Conservation (phyloP, 495 filamentous ascomycete genomes). For the Penicillium psychrofluorescens region DNA sequence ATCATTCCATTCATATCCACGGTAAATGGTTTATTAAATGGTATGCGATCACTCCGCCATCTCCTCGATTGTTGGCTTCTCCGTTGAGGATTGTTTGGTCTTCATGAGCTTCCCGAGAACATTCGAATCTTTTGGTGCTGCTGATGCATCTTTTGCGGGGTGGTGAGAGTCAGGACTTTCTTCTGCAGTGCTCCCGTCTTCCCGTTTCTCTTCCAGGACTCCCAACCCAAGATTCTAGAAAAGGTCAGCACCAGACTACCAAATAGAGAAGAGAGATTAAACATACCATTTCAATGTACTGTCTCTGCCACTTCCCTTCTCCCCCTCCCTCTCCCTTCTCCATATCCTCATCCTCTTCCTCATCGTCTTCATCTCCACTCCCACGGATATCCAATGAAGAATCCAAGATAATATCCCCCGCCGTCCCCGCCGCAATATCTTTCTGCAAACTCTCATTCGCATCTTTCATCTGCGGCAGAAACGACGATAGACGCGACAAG, state of each 20-base stretch:
- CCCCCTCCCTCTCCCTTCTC: conserved; percentile 11
- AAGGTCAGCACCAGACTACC: not conserved
- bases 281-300: conserved; percentile 49
- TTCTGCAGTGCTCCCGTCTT: not conserved
- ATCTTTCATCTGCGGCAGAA: conserved; percentile 39
- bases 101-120: conserved; percentile 37
- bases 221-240: conserved; percentile 43
- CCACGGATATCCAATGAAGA: conserved; percentile 4
- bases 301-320: conserved; percentile 2
- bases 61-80: conserved; percentile 39
- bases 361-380: conserved; percentile 17
- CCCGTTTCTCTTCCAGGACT: conserved; percentile 38
- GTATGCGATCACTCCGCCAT: conserved; percentile 16
- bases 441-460: conserved; percentile 41
- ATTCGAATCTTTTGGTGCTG: conserved; percentile 20
- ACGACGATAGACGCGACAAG: conserved; percentile 32
- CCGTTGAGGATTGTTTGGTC: conserved; percentile 17
- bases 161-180: conserved; percentile 2
- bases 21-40: not conserved
- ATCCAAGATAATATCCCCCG: conserved; percentile 28
- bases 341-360: conserved; percentile 20
- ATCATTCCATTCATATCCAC: not conserved
- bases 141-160: conserved; percentile 1
- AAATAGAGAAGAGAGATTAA: not conserved
- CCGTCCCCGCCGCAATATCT: conserved; percentile 32